Base-by-base conservation (phyloP, 2,329 filamentous ascomycete genomes). In the Cladosporium sp. region DNA sequence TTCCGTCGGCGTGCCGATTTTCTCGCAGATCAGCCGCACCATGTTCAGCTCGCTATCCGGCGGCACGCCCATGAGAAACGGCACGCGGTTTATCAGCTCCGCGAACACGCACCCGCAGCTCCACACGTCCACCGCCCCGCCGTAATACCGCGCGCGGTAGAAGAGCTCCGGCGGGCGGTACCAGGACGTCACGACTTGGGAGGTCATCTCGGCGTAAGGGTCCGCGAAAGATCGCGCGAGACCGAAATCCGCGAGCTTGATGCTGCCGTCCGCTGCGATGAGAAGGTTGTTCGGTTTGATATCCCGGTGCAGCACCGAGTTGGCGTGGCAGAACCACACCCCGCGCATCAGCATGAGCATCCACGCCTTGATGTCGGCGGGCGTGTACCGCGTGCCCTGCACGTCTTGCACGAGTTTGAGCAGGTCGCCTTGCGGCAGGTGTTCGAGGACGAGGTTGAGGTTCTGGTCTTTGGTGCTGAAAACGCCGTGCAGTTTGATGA, bases 241-340 rank as follows among this genome's bases (percentile, higher is more conserved):
- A 78, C 93, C 93, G 62, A 99, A 99, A 85, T 99, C 93, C 30
- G 92, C 93, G 44, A 99, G 82, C 69, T 97, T 97, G 64, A 99
- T 83, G 64, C 92, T 88, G 43, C 93, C 92, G 66, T 96, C 88
- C 37, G 89, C 87, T 18, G 90, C 90, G 61, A 99, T 95, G 53
- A 99, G 79, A 70, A 97, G 75, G 74, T 99, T 99, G 80, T 97
- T 97, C 42, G 92, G 92, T 73, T 99, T 99, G 76, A 99, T 97
- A 75, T 99, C 93, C 61, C 93, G 88, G 72, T 99, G 93, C 24
- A 99, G 79, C 15, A 99, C 82, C 62, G 86, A 92, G 68, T 93
- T 95, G 66, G 91, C 88, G 70, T 99, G 93, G 70, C 93, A 97
- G 76, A 95, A 99, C 85, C 89, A 95, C 22, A 97, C 83, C 20